Base-by-base conservation (phyloP, 176 grass and related monocot genomes). In the Luzula sylvatica region DNA sequence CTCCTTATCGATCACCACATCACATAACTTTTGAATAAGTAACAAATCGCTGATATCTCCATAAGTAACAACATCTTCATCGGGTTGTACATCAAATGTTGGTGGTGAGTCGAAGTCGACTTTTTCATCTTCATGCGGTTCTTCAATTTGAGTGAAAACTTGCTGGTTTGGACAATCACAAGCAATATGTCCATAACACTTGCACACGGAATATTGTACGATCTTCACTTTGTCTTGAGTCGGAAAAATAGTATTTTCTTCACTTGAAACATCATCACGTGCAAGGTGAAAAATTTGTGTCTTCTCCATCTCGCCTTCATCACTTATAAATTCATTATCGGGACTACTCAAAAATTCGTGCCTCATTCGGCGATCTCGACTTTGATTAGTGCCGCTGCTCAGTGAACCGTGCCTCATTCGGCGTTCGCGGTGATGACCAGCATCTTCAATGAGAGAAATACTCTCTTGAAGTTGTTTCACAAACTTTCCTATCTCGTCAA, bases 1-100 rank as follows among this genome's bases (percentile, higher is more conserved):
- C 3, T 28, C 55, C 16, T 35, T 16, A 61, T 42, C 56, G 26
- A 64, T 64, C 16, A 24, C 46, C 43, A 46, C 39, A 22, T 64
- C 38, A 46, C 58, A 44, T 23, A 64, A 6, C 44, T 64, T 64
- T 46, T 9, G 8, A 41, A 41, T 15, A 23, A 63, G 38, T 21
- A 63, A 47, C 6, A 63, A 4, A n/a, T 63, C 38, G 3, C 18
- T 8, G 15, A 8, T 9, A 26, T 46, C 58, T 15, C 39, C 29
- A 26, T 63, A 63, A 5, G 22, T 26, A 24, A 52, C 21, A 5
- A 14, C 49, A 5, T 52, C 49, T 26, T 52, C 49, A 3, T 52
- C 11, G 0, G 7, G 1, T 15, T 20, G 9, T 7, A 24, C 49
- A 52, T 52, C 21, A 52, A 52, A 24, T 4, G 15, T 26, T 3